Evolutionary conservation across 345 rosid genomes (phyloP).

Genomic region (Eucalyptus coolabah): DNA sequence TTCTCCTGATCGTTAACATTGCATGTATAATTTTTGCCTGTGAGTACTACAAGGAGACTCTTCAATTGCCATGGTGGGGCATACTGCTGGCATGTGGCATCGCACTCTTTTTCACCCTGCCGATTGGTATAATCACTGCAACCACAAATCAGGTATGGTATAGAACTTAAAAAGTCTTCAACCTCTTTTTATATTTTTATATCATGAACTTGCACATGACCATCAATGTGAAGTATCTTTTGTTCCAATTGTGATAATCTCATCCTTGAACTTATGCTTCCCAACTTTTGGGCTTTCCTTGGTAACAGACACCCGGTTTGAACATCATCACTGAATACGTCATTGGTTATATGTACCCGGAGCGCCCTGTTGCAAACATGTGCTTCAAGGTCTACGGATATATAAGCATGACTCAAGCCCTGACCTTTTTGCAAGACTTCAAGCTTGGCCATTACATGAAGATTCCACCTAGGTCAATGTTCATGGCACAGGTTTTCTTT

Average conservation of each 20-base stretch:
- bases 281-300: background rate
- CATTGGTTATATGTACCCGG: constrained; percentile 72
- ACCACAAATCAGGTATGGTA: constrained; percentile 1
- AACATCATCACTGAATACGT: constrained; percentile 73
- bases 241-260: background rate
- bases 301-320: constrained; percentile 45
- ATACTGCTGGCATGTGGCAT: constrained; percentile 68
- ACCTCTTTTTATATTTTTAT: background rate
- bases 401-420: constrained; percentile 74
- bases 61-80: constrained; percentile 95
- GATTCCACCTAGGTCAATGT: constrained; percentile 83
- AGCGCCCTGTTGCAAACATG: constrained; percentile 83
- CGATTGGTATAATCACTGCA: constrained; percentile 50
- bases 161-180: background rate
- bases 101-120: constrained; percentile 70
- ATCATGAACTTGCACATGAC: background rate
- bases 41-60: constrained; percentile 39
- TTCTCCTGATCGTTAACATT: constrained; percentile 36
- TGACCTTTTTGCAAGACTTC: constrained; percentile 56
- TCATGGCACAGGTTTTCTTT: constrained; percentile 50
- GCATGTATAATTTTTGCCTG: constrained; percentile 41
- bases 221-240: background rate
- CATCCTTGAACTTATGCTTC: background rate
- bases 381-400: constrained; percentile 88
- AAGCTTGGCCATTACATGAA: constrained; percentile 95